phyloP scores from a whole-genome alignment of 225 moss, liverwort and hornwort species.

The Lunularia cruciata region DNA sequence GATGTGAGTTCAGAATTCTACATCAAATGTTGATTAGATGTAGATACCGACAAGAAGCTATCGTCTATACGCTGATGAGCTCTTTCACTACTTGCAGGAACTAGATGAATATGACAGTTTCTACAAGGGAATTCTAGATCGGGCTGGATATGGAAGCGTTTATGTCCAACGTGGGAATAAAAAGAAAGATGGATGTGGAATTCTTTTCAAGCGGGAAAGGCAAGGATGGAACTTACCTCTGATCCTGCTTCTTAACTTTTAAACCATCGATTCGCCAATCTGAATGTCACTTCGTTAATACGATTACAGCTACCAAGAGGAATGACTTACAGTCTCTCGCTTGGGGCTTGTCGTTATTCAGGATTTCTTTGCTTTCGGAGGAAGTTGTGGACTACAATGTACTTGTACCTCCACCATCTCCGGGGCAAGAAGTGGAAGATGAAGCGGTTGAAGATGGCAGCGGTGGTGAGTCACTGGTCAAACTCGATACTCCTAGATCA shows the following conservation, averaged over 20 bases:
- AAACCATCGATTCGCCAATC: no score
- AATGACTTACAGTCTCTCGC: background rate
- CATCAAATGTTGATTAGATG: no score
- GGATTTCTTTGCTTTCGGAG: slow-evolving; percentile 61
- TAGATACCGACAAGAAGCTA: no score
- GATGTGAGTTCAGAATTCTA: no score
- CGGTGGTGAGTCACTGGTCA: slow-evolving; percentile 11
- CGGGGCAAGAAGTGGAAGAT: slow-evolving; percentile 4
- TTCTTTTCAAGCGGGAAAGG: slow-evolving; percentile 72
- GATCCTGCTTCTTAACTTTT: background rate
- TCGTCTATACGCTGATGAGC: no score
- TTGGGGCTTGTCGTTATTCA: slow-evolving; percentile 22
- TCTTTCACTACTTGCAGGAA: slow-evolving; percentile 68
- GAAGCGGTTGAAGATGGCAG: background rate
- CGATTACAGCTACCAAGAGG: background rate
- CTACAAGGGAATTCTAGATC: slow-evolving; percentile 54
- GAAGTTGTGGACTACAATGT: slow-evolving; percentile 82
- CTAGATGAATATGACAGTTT: slow-evolving; percentile 79
- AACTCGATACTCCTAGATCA: background rate
- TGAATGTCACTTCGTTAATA: background rate
- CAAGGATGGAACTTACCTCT: background rate
- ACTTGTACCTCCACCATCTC: slow-evolving; percentile 49
- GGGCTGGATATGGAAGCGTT: slow-evolving; percentile 71
- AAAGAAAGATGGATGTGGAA: slow-evolving; percentile 89
- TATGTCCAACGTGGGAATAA: slow-evolving; percentile 74